Evolutionary conservation across 2,329 filamentous ascomycete species (phyloP).

Genomic region (Coccinonectria pachysandricola): DNA sequence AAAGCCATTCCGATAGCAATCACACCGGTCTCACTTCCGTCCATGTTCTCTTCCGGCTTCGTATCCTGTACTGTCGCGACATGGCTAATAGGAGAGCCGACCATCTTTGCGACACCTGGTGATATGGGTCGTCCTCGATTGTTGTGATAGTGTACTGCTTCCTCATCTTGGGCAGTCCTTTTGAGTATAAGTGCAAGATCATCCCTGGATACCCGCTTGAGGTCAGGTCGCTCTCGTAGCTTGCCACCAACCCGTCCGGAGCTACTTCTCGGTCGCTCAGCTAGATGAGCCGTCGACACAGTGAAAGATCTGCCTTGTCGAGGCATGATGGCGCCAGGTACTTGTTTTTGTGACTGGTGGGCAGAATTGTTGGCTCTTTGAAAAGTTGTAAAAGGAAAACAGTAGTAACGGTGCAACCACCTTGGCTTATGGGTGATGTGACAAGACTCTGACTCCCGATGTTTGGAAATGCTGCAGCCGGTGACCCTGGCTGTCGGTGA

Average conservation of each 20-base stretch:
- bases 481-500: constrained; percentile 11
- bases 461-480: constrained; percentile 12
- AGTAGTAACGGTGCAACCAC: constrained; percentile 9
- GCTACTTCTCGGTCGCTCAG: constrained; percentile 15
- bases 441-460: too few species aligned
- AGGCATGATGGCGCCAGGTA: constrained; percentile 12
- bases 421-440: constrained; percentile 14
- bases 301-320: constrained; percentile 16
- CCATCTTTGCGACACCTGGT: too few species aligned
- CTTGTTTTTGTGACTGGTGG: constrained; percentile 9
- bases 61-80: constrained; percentile 27
- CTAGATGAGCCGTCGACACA: constrained; percentile 11
- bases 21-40: constrained; percentile 15
- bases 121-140: too few species aligned
- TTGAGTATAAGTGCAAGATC: constrained; percentile 25
- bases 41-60: constrained; percentile 34
- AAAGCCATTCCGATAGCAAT: constrained; percentile 61
- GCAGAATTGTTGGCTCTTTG: constrained; percentile 9
- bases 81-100: constrained; percentile 18
- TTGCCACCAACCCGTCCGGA: constrained; percentile 11
- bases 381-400: constrained; percentile 10
- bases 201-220: constrained; percentile 36
- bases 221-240: constrained; percentile 8
- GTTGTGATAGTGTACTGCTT: too few species aligned
- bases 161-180: constrained; percentile 18